A percentile compares a stretch with the other conserved stretches of the same genome.
Evolutionary conservation across 2,329 filamentous ascomycete species (phyloP).

Genomic region (Samsoniella hepiali): DNA sequence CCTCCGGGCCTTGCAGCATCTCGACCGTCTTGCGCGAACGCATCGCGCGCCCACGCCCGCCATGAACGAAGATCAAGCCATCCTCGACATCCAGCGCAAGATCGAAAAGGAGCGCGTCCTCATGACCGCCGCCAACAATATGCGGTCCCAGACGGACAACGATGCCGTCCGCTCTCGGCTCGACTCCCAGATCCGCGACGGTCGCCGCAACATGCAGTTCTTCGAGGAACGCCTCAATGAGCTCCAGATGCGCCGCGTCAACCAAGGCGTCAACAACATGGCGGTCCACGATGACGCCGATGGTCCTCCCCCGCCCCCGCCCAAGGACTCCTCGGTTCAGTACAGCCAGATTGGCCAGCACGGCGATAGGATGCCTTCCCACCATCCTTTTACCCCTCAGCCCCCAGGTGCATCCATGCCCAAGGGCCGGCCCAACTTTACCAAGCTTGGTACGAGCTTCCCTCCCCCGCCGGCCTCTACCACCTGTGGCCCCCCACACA

Average conservation of each 20-base stretch:
- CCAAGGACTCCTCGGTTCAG: slow-evolving; percentile 60
- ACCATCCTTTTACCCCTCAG: slow-evolving; percentile 70
- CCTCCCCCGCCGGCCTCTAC: background rate
- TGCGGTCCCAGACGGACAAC: slow-evolving; percentile 96
- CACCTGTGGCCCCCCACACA: no score
- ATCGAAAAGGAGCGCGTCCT: slow-evolving; percentile 96
- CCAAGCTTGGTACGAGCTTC: slow-evolving; percentile 74
- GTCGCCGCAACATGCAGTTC: slow-evolving; percentile 89
- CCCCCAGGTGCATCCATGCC: slow-evolving; percentile 65
- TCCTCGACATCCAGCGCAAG: slow-evolving; percentile 87
- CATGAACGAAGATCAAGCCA: slow-evolving; percentile 63
- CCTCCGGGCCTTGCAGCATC: background rate
- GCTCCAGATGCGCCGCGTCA: slow-evolving; percentile 76
- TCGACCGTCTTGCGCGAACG: slow-evolving; percentile 36
- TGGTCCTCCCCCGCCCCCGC: slow-evolving; percentile 62
- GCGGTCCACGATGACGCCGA: slow-evolving; percentile 44
- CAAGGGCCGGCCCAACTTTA: slow-evolving; percentile 83
- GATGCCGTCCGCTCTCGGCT: slow-evolving; percentile 84
- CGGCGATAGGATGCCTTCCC: slow-evolving; percentile 73
- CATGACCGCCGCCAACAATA: slow-evolving; percentile 88
- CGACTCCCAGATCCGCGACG: slow-evolving; percentile 92
- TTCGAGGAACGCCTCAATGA: slow-evolving; percentile 90
- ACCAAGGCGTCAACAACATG: slow-evolving; percentile 65
- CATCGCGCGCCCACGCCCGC: slow-evolving; percentile 40
- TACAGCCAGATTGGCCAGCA: slow-evolving; percentile 61